Conservation (phyloP, 2,329 filamentous ascomycete species). For the Colletotrichum sp. region DNA sequence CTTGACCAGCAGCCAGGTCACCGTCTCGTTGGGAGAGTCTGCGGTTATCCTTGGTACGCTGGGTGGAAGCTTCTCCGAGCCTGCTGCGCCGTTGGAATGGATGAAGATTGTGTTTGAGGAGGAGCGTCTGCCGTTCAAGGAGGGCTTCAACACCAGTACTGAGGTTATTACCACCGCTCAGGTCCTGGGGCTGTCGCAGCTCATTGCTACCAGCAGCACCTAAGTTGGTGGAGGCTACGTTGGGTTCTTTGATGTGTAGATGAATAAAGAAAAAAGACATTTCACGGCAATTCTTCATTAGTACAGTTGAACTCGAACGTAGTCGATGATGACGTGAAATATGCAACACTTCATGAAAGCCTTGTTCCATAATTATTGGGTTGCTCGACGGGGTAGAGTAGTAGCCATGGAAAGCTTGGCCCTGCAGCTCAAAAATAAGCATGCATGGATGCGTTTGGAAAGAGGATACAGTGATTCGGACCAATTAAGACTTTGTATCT, state of each 20-base stretch:
- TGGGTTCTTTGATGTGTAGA: background rate
- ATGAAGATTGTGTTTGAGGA: constrained; percentile 9
- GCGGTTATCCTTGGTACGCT: constrained; percentile 23
- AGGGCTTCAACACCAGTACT: constrained; percentile 1
- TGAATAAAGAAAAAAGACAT: background rate
- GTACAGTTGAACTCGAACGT: too few relatives aligned
- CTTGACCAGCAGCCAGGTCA: constrained; percentile 24
- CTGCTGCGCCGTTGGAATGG: constrained; percentile 12
- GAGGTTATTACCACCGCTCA: background rate
- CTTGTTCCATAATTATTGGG: background rate
- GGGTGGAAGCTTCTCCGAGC: constrained; percentile 16
- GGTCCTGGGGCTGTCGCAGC: constrained; percentile 8
- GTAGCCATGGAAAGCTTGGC: background rate
- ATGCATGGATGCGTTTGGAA: background rate
- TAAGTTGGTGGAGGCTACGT: background rate
- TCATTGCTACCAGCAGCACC: constrained; percentile 2
- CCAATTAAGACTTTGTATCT: background rate
- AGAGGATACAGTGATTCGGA: background rate
- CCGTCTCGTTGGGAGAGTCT: constrained; percentile 22
- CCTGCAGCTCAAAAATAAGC: background rate
- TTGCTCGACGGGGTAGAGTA: background rate
- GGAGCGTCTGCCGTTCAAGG: constrained; percentile 14
- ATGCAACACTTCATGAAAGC: accelerated
- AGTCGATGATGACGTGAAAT: too few relatives aligned
- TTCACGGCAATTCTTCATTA: background rate